Evolutionary conservation across 2,329 filamentous ascomycete genomes (phyloP), one percentile per base, ranked within the genome.

Genomic region (Fusarium gaditjirri): DNA sequence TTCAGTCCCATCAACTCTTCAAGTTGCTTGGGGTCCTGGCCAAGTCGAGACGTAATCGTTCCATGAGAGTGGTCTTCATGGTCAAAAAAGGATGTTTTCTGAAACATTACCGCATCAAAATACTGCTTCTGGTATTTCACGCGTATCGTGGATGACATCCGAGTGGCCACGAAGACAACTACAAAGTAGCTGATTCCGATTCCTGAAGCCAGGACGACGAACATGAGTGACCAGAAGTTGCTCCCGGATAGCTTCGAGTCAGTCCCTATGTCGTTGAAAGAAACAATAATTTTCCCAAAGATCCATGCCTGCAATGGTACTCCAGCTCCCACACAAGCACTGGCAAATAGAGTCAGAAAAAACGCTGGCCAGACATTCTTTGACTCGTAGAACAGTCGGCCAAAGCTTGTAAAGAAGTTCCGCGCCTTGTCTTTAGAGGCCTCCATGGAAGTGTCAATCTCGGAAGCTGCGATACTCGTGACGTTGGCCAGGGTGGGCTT

Each of bases 201-300:
- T 14, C 80, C 85, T 8, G 87, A 82, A 4, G 90, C 90, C 33
- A 91, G 81, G 1, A 89, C 79, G 25, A 89, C 83, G 83, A 90
- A 93, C 88, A 92, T 92, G 65, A 90, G 83, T 0, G 89, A 86
- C 88, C 89, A 92, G 77, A 91, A 92, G 55, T 87, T 84, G 36
- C 85, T 85, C 43, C 84, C 81, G 3, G 81, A 78, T 44, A 79
- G 74, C 83, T 80, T 60, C 80, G 80, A 8, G 81, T 72, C 1
- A 57, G 42, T 19, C 81, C 73, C 59, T 9, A 71, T 52, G 14
- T 79, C 77, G n/a, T 83, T 79, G 74, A 90, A 90, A 16, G 87
- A 81, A 12, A 83, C 77, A 41, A 90, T 83, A 46, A 89, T 80
- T 64, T 86, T 83, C 7, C 85, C 87, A 64, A 90, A 89, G 5